Evolutionary conservation across 225 moss, liverwort and hornwort genomes (phyloP), one percentile per base, ranked within the genome.

Genomic region (Marchantia paleacea): DNA sequence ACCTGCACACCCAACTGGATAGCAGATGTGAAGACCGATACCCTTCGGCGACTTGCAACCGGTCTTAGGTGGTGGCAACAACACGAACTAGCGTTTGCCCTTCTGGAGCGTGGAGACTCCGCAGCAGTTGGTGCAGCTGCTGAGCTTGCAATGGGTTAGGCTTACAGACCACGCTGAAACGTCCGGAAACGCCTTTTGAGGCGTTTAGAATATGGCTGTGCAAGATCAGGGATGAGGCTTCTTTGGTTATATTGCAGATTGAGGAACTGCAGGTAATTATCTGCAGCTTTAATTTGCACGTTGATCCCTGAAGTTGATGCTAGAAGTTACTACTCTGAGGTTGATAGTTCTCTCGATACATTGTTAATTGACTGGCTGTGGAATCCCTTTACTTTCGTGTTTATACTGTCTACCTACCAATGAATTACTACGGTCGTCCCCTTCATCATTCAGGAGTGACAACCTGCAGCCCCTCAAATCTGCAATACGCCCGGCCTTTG

Each of bases 51-150:
- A 83, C 86, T 97, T 14, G 94, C 97, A 7, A 91, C 80, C 8
- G 94, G 93, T 25, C 53, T 97, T n/a, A 85, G 97, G 77, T 94
- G 94, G 82, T 97, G 93, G 97, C 89, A 94, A 29, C 94, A 97
- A 78, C 93, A 91, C 73, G 93, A 97, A 30, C 89, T 97, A 79
- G 97, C 97, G 16, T 84, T 94, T 77, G 94, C 94, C 19, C 88
- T 97, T 49, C 79, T 97, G 26, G 97, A 97, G 81, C 79, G 90
- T 55, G 97, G 94, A 26, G 91, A 90, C 22, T 85, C 90, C 0
- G 85, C 84, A 14, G 91, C 92, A 16, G 87, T 94, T 80, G 92
- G 89, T 57, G 91, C 90, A 18, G 93, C 97, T 69, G 93, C 93
- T 22, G 93, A 97, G 62, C 89, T 93, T 15, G 92, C 82, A 15